Conservation (phyloP, 441 rosid species). For the Biscutella laevigata region DNA sequence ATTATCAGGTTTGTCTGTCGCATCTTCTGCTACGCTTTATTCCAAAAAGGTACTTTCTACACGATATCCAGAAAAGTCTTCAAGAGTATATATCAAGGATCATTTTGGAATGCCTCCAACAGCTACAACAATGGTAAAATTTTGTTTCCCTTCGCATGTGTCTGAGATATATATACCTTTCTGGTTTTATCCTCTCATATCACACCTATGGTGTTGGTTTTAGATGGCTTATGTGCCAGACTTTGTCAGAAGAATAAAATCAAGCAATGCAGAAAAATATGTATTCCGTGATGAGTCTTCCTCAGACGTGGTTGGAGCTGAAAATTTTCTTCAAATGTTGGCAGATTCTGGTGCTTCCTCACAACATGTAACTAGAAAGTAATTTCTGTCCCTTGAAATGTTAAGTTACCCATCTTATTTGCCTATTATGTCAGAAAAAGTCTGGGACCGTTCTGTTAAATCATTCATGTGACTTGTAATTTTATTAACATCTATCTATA, state of each 20-base stretch:
- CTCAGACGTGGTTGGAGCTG: conserved; percentile 43
- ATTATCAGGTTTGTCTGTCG: conserved; percentile 45
- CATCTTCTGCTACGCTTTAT: conserved; percentile 33
- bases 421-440: not conserved
- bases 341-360: conserved; percentile 59
- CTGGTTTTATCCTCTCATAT: conserved; percentile 13
- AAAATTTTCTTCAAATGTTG: conserved; percentile 48
- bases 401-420: conserved; percentile 2
- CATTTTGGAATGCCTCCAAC: conserved; percentile 54
- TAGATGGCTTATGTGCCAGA: conserved; percentile 41
- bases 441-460: not conserved
- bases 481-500: conserved; percentile 25
- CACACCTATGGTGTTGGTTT: conserved; percentile 20
- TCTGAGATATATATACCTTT: not conserved
- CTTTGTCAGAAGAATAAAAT: conserved; percentile 34
- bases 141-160: conserved; percentile 1
- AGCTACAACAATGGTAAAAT: conserved; percentile 43
- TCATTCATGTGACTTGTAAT: conserved; percentile 6
- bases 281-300: conserved; percentile 51
- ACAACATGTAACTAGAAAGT: conserved; percentile 59
- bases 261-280: conserved; percentile 54
- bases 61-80: conserved; percentile 50
- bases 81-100: conserved; percentile 58
- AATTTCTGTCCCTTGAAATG: conserved; percentile 21
- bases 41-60: conserved; percentile 43